phyloP scores from a whole-genome alignment of 352 stramenopile species.

The Globisporangium polare region DNA sequence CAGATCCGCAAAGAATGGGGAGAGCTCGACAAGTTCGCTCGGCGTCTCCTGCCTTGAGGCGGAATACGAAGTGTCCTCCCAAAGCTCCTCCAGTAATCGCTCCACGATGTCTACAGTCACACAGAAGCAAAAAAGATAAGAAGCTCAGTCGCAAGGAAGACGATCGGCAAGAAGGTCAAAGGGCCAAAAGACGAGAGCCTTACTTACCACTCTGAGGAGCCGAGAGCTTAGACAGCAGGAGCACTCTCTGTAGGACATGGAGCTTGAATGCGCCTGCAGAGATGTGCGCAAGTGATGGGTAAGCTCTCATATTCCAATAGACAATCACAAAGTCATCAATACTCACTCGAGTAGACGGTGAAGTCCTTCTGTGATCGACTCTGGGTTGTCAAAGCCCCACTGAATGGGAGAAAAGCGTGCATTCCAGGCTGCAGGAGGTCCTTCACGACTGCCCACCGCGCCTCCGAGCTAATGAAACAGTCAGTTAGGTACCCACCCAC shows the following conservation, averaged over 20 bases:
- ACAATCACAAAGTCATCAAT: background rate
- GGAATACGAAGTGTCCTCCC: constrained; percentile 11
- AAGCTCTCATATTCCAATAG: background rate
- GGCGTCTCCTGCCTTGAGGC: background rate
- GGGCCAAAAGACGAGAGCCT: background rate
- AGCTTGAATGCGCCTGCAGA: constrained; percentile 27
- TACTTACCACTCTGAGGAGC: constrained; percentile 14
- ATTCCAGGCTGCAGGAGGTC: constrained; percentile 36
- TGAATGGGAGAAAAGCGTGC: constrained; percentile 38
- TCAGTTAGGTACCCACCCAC: background rate
- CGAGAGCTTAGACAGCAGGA: constrained; percentile 28
- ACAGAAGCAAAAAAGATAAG: background rate
- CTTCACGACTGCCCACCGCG: constrained; percentile 44
- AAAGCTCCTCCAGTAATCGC: constrained; percentile 29
- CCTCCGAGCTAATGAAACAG: constrained; percentile 17
- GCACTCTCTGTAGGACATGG: constrained; percentile 28
- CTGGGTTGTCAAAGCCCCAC: background rate
- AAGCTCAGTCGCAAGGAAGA: background rate
- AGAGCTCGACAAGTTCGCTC: constrained; percentile 28
- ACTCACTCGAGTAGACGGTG: constrained; percentile 4
- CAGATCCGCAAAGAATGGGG: constrained; percentile 17
- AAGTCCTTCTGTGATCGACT: constrained; percentile 13
- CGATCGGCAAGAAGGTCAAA: background rate
- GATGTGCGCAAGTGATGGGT: background rate
- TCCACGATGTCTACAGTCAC: constrained; percentile 27